Evolutionary conservation across 2,329 filamentous ascomycete species (phyloP).

Genomic region (Penicillium sp.): DNA sequence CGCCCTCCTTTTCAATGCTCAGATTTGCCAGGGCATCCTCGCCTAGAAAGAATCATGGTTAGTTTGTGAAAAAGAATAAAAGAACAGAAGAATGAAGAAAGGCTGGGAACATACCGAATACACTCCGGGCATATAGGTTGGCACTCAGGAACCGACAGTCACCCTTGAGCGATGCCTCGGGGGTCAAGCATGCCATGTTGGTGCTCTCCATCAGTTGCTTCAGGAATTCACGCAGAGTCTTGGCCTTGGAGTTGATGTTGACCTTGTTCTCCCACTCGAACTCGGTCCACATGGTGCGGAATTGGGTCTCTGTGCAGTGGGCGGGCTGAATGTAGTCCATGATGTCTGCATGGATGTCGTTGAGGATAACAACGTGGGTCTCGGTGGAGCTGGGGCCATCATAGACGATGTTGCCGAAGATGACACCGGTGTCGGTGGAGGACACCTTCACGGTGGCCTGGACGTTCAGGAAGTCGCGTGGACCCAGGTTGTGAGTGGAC

Average conservation of each 20-base stretch:
- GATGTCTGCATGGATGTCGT: slow-evolving; percentile 97
- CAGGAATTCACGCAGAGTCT: slow-evolving; percentile 87
- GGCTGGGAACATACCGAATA: slow-evolving; percentile 77
- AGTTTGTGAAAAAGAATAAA: not conserved
- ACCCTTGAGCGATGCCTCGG: slow-evolving; percentile 92
- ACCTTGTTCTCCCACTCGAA: slow-evolving; percentile 99
- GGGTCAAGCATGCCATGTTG: slow-evolving; percentile 97
- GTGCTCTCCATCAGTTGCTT: slow-evolving; percentile 95
- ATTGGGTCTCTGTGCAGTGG: slow-evolving; percentile 94
- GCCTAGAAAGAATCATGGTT: slow-evolving; percentile 58
- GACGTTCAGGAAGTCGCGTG: slow-evolving; percentile 96
- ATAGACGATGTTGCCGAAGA: slow-evolving; percentile 98
- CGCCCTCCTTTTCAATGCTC: slow-evolving; percentile 96
- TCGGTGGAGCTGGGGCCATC: slow-evolving; percentile 90
- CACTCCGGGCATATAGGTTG: slow-evolving; percentile 93
- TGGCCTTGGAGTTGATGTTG: slow-evolving; percentile 98
- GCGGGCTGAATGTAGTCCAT: slow-evolving; percentile 99
- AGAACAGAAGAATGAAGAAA: not conserved
- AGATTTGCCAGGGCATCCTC: slow-evolving; percentile 98
- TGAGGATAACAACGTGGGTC: slow-evolving; percentile 95
- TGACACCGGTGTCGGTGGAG: slow-evolving; percentile 96
- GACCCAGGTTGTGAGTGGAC: slow-evolving; percentile 91
- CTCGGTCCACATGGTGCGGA: slow-evolving; percentile 99
- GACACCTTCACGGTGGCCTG: slow-evolving; percentile 99
- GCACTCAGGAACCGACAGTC: slow-evolving; percentile 98